Base-by-base conservation (phyloP, 805 yeast genomes). In the Kregervanrija delftensis region DNA sequence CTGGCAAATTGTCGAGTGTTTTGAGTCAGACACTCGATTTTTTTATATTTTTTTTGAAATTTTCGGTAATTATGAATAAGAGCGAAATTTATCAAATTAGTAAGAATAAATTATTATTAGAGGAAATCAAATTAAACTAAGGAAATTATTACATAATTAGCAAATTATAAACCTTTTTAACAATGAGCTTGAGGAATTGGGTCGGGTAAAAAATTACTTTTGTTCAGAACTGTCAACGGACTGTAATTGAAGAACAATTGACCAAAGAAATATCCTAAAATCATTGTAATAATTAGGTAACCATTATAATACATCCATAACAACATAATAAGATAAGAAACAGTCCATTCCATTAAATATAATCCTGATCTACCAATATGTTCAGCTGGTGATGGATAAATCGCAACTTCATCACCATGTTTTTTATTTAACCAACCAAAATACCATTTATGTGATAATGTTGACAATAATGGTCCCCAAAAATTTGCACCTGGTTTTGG, bases 221-320 rank as follows among this genome's bases (percentile, higher is more conserved):
- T 44, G 10, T 36, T 35, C 2, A 48, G 30, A 5, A 50, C 50
- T 5, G 54, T 46, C 10, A 55, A 35, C 67, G 64, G 56, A 13
- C 56, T 52, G 34, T 59, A 59, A 35, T 52, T 50, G 47, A 81
- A 77, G 28, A 80, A 44, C 32, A 79, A 55, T 58, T 74, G 73
- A 1, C 86, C 86, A 43, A 80, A 55, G 30, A 79, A 61, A 2
- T 82, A 83, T 8, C 86, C 86, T 33, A 81, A 58, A 41, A 80
- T 69, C 61, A 83, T 80, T 10, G 79, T 72, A 46, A 82, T 77
- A 47, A 80, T 74, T 34, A 81, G 69, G 57, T 79, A 81, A 12
- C 87, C 87, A 55, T 81, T 82, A 66, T 78, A 82, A 67, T 81
- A 81, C 88, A 83, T 82, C 67, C 81, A 81, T 53, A 83, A 64